phyloP scores from a whole-genome alignment of 257 asterid species.

The Penstemon davidsonii region DNA sequence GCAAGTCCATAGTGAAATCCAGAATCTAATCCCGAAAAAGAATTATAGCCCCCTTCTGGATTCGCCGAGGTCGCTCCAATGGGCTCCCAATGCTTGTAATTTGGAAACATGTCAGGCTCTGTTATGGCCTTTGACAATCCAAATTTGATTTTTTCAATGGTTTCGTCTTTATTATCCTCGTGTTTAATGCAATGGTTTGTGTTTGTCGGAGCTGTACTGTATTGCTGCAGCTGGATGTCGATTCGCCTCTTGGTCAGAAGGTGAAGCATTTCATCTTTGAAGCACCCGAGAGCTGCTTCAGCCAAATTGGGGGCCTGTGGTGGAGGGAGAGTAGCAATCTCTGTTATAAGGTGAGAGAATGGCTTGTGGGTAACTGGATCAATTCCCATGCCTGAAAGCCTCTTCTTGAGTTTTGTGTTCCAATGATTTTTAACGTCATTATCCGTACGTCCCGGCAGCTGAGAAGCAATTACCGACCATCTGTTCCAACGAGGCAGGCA shows the following conservation, averaged over 20 bases:
- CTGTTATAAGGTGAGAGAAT: conserved; percentile 80
- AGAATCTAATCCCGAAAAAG: conserved; percentile 43
- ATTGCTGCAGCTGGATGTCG: conserved; percentile 71
- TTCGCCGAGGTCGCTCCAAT: conserved; percentile 36
- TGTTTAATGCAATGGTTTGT: conserved; percentile 39
- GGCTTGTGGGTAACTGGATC: conserved; percentile 98
- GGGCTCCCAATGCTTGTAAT: conserved; percentile 47
- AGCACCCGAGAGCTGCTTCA: conserved; percentile 91
- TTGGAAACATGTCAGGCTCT: conserved; percentile 33
- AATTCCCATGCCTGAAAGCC: conserved; percentile 93
- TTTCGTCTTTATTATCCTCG: conserved; percentile 46
- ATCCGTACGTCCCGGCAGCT: conserved; percentile 91
- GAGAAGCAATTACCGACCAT: conserved; percentile 93
- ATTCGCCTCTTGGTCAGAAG: conserved; percentile 80
- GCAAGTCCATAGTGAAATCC: conserved; percentile 54
- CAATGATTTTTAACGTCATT: conserved; percentile 94
- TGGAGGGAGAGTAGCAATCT: conserved; percentile 87
- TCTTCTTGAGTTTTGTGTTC: conserved; percentile 94
- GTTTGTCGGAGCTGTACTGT: conserved; percentile 20
- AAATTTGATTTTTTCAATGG: conserved; percentile 52
- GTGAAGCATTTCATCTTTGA: conserved; percentile 97
- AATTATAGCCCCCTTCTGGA: conserved; percentile 35
- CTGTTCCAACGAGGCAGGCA: conserved; percentile 33
- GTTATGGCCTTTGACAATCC: conserved; percentile 65
- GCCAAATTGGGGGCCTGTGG: conserved; percentile 90